Conservation (phyloP, 2,329 filamentous ascomycete species). For the Fusarium sp. region DNA sequence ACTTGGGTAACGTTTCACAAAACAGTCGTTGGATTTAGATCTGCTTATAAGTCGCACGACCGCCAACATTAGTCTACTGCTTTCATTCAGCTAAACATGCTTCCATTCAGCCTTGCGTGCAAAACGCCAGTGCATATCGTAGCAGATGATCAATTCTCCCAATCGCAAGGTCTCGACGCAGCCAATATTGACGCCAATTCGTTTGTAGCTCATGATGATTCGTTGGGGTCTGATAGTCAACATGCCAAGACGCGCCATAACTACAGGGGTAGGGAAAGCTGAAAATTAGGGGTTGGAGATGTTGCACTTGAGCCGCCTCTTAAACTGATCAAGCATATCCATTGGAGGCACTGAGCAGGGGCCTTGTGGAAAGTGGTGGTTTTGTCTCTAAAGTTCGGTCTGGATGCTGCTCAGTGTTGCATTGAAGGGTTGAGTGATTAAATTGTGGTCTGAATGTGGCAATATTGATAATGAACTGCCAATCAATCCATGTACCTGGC, state of each 20-base stretch:
- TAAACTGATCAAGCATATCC: background rate
- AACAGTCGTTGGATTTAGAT: background rate
- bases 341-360: background rate
- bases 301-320: background rate
- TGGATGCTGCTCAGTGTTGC: background rate
- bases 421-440: background rate
- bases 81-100: background rate
- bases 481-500: accelerated
- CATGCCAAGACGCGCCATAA: no score
- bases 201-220: background rate
- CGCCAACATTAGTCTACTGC: background rate
- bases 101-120: background rate
- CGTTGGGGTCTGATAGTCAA: accelerated
- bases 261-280: background rate
- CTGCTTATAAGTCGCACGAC: background rate
- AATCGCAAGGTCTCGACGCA: background rate
- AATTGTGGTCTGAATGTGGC: background rate
- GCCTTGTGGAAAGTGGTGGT: accelerated
- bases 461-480: background rate
- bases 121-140: background rate
- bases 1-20: background rate
- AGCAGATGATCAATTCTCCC: background rate
- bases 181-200: background rate
- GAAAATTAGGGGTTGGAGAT: background rate
- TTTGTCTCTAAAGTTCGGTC: background rate